A percentile compares a stretch with the other conserved stretches of the same genome.
These are phyloP conservation scores for Ascochyta fabae DNA, from an alignment of 2,329 filamentous ascomycete species.

Conservation along the genomic window DNA sequence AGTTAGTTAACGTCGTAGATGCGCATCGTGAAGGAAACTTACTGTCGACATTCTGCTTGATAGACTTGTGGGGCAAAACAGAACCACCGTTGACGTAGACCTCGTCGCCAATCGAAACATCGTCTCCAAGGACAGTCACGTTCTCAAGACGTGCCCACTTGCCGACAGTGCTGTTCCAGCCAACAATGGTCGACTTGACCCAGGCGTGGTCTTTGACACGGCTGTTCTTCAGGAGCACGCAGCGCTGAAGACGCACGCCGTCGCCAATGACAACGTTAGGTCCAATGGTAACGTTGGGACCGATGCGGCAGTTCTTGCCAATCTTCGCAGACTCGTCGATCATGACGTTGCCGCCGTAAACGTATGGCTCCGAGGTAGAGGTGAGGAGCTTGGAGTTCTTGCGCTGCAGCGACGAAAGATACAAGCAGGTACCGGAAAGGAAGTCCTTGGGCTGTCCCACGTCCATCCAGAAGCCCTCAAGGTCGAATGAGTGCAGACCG, in stretches of 20 bases:
- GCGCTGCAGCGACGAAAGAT: constrained; percentile 91
- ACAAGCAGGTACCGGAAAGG: constrained; percentile 92
- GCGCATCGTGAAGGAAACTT: constrained; percentile 21
- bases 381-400: constrained; percentile 85
- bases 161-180: constrained; percentile 96
- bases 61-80: constrained; percentile 96
- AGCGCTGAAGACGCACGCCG: constrained; percentile 91
- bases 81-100: constrained; percentile 98
- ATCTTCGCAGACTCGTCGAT: constrained; percentile 95
- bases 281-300: constrained; percentile 95
- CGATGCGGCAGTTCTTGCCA: constrained; percentile 97
- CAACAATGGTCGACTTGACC: constrained; percentile 98
- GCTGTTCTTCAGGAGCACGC: constrained; percentile 84
- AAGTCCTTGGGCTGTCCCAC: constrained; percentile 99
- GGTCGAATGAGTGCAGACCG: constrained; percentile 91
- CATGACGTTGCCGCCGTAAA: constrained; percentile 93
- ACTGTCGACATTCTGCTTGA: constrained; percentile 93
- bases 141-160: constrained; percentile 97
- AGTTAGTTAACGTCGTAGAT: constrained; percentile 19
- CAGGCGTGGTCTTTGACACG: constrained; percentile 99
- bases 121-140: constrained; percentile 95
- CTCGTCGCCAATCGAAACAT: constrained; percentile 96
- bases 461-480: constrained; percentile 99
- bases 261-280: constrained; percentile 92
- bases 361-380: constrained; percentile 74